These are phyloP conservation scores for Paecilomyces niveus DNA, from an alignment of 2,329 filamentous ascomycete species.

Conservation along the genomic window DNA sequence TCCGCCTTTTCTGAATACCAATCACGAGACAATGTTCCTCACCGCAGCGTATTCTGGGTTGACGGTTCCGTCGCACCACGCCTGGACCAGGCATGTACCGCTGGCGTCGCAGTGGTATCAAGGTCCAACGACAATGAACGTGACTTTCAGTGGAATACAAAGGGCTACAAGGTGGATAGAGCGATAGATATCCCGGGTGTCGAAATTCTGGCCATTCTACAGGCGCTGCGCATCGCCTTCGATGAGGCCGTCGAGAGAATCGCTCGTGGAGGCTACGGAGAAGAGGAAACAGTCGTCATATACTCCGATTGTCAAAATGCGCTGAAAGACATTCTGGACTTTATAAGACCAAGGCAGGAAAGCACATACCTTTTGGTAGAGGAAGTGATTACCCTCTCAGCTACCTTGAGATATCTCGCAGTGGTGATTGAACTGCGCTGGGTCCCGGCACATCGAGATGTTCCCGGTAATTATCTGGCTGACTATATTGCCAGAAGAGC, in stretches of 20 bases:
- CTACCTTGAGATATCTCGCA: background rate
- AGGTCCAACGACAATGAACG: background rate
- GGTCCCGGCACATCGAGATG: background rate
- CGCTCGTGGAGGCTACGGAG: background rate
- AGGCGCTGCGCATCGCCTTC: background rate
- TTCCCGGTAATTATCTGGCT: background rate
- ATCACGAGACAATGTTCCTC: background rate
- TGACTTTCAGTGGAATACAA: background rate
- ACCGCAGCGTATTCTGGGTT: background rate
- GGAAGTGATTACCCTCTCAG: background rate
- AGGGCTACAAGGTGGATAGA: background rate
- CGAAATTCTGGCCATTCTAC: background rate
- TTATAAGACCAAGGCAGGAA: background rate
- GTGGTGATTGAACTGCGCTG: background rate
- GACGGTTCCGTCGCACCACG: background rate
- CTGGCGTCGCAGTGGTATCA: background rate
- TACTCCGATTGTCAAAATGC: background rate
- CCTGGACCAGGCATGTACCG: background rate
- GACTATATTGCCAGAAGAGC: background rate
- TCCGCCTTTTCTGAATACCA: background rate
- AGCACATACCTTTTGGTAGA: background rate
- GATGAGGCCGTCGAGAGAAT: background rate
- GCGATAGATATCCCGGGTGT: background rate
- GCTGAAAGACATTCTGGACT: background rate
- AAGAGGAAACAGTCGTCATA: background rate